Conservation (phyloP, 768 basidiomycete species). For the Suillus tomentosus region DNA sequence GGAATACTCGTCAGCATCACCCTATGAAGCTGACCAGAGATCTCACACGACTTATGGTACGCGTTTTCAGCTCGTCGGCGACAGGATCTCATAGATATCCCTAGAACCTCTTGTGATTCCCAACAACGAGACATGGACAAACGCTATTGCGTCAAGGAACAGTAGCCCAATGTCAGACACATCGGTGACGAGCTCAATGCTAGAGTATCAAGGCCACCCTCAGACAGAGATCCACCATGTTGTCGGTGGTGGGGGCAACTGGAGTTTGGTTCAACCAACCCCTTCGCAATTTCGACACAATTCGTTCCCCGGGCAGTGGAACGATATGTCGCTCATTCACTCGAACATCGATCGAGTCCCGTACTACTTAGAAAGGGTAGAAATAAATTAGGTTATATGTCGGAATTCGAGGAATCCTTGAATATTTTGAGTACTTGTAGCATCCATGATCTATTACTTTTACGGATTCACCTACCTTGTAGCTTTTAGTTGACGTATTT, state of each 20-base stretch:
- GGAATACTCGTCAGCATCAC: background rate
- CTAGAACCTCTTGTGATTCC: background rate
- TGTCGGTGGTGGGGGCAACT: background rate
- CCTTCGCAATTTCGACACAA: constrained; percentile 1
- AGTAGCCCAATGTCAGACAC: constrained; percentile 7
- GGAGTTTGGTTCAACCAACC: constrained; percentile 7
- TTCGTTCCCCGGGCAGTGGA: background rate
- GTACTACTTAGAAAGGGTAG: constrained; percentile 1
- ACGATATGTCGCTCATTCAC: background rate
- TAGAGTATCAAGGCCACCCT: background rate
- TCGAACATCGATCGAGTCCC: constrained; percentile 2
- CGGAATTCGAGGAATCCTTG: background rate
- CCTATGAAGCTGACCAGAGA: background rate
- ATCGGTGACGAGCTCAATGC: constrained; percentile 5
- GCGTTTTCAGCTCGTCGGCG: too few species aligned
- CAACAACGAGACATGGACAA: constrained; percentile 7
- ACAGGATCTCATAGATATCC: background rate
- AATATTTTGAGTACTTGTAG: background rate
- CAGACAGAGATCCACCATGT: background rate
- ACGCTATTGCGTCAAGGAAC: background rate
- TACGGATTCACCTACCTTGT: background rate
- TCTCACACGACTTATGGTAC: constrained; percentile 1
- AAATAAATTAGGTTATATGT: background rate
- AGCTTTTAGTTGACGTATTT: background rate
- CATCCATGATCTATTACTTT: background rate